Percentiles rank a stretch among this genome's conserved stretches.
These are phyloP conservation scores for Cystobasidium pallidum DNA, from an alignment of 1,284 basidiomycete genomes.

Conservation along the genomic window DNA sequence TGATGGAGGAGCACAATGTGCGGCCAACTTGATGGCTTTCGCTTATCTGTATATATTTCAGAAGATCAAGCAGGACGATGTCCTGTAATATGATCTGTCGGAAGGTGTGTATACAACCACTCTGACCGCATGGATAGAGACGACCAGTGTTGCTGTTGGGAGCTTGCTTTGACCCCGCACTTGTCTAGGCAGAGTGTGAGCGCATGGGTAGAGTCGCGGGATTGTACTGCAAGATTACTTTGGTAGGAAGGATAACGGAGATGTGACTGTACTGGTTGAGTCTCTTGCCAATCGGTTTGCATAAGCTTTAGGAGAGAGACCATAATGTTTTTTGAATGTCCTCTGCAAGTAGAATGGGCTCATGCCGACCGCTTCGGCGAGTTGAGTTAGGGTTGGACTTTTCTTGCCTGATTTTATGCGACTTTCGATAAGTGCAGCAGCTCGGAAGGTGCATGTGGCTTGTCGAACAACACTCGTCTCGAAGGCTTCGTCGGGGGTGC, in stretches of 20 bases:
- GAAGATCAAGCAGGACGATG: constrained; percentile 14
- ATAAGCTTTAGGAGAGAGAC: constrained; percentile 8
- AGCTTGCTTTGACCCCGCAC: background rate
- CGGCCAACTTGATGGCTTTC: constrained; percentile 70
- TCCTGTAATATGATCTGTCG: background rate
- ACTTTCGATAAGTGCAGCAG: constrained; percentile 7
- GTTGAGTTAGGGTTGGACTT: background rate
- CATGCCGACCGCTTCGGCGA: constrained; percentile 7
- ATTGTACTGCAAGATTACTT: no score
- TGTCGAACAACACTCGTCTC: constrained; percentile 12
- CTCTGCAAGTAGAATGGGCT: constrained; percentile 16
- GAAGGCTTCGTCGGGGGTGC: background rate
- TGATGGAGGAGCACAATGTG: constrained; percentile 66
- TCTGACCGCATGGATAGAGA: background rate
- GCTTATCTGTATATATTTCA: constrained; percentile 91
- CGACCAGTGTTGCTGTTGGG: no score
- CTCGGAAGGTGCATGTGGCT: background rate
- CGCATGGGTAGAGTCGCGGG: no score
- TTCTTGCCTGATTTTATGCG: constrained; percentile 10
- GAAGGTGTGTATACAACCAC: no score
- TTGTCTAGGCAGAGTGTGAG: no score
- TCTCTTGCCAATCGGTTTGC: background rate
- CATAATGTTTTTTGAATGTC: constrained; percentile 20
- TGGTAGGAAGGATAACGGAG: background rate
- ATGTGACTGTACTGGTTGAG: background rate